phyloP scores from a whole-genome alignment of 768 basidiomycete species.

The Dioszegia crocea region DNA sequence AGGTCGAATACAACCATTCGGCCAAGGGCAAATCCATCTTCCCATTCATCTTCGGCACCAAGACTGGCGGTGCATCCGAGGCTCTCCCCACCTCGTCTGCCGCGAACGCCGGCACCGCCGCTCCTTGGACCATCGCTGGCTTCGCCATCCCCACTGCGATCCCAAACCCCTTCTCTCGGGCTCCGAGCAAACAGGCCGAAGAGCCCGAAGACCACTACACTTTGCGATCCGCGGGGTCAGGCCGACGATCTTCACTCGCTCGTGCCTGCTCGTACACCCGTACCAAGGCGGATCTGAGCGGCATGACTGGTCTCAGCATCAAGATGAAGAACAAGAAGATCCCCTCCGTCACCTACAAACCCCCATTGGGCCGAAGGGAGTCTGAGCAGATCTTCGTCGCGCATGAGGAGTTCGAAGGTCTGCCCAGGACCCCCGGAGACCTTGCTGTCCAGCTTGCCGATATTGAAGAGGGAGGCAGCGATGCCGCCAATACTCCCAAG shows the following conservation, averaged over 20 bases:
- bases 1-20: not conserved
- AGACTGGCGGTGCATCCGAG: not conserved
- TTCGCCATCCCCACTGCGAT: not conserved
- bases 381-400: conserved; percentile 8
- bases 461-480: conserved; percentile 4
- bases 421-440: conserved; percentile 3
- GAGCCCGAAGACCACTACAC: conserved; percentile 2
- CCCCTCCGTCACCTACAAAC: not conserved
- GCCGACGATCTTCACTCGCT: conserved; percentile 6
- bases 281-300: not conserved
- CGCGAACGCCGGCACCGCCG: not conserved
- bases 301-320: not conserved
- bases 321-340: conserved; percentile 1
- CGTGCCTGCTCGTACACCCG: not conserved
- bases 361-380: not conserved
- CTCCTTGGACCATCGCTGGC: not conserved
- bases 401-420: conserved; percentile 7
- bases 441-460: not conserved
- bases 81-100: not conserved
- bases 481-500: not conserved
- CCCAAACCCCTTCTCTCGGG: not conserved
- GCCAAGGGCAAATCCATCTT: not conserved
- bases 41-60: not conserved
- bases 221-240: not conserved
- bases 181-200: not conserved